phyloP scores from a whole-genome alignment of 192 early-diverging fungal genomes.

The Podila verticillata region DNA sequence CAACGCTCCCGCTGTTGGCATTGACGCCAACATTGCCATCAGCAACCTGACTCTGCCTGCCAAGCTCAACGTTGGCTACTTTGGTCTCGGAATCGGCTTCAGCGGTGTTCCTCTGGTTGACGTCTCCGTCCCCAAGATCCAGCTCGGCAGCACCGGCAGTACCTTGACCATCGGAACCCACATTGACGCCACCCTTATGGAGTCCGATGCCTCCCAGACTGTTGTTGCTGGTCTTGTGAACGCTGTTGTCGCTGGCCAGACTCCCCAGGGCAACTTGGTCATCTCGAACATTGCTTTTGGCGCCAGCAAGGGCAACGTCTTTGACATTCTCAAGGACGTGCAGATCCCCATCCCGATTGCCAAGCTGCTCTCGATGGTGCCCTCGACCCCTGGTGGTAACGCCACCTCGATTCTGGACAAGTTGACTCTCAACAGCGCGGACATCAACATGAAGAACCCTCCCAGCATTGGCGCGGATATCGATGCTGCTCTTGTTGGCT shows the following conservation, averaged over 20 bases:
- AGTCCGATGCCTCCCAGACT: slow-evolving; percentile 13
- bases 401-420: slow-evolving; percentile 11
- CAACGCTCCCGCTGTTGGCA: slow-evolving; percentile 31
- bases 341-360: slow-evolving; percentile 13
- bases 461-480: slow-evolving; percentile 25
- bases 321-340: slow-evolving; percentile 14
- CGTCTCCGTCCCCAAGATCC: slow-evolving; percentile 11
- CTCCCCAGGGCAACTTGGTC: slow-evolving; percentile 12
- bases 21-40: slow-evolving; percentile 28
- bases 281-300: slow-evolving; percentile 18
- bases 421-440: slow-evolving; percentile 11
- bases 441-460: slow-evolving; percentile 32
- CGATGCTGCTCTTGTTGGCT: slow-evolving; percentile 4
- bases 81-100: slow-evolving; percentile 18
- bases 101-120: slow-evolving; percentile 26
- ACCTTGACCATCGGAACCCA: slow-evolving; percentile 13
- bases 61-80: slow-evolving; percentile 18
- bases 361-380: slow-evolving; percentile 11
- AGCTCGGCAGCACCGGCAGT: not conserved
- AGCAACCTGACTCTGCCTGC: slow-evolving; percentile 19
- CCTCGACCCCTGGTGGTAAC: slow-evolving; percentile 10
- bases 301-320: slow-evolving; percentile 21
- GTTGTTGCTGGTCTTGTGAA: slow-evolving; percentile 15
- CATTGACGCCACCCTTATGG: slow-evolving; percentile 7
- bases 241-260: slow-evolving; percentile 16